Conservation (phyloP, 441 rosid genomes). For the Heliophila coronopifolia region DNA sequence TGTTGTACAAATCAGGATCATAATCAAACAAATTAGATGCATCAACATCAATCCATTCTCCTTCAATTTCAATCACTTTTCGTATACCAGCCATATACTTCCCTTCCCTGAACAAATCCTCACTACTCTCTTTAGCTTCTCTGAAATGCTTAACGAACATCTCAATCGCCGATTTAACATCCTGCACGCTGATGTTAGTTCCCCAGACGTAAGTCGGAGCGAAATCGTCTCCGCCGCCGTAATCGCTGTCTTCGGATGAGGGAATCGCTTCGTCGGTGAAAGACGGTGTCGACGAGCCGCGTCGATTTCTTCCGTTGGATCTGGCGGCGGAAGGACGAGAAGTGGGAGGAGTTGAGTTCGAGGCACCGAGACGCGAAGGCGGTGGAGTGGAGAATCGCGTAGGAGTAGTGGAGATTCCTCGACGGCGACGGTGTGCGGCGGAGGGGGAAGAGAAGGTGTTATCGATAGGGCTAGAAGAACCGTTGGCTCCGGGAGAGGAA, state of each 20-base stretch:
- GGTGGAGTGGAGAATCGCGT: conserved; percentile 36
- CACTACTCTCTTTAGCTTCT: conserved; percentile 38
- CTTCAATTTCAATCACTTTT: conserved; percentile 71
- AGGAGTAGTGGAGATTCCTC: conserved; percentile 24
- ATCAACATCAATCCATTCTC: conserved; percentile 88
- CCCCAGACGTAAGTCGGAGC: conserved; percentile 93
- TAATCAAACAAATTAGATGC: conserved; percentile 75
- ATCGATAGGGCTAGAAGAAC: conserved; percentile 68
- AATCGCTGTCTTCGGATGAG: conserved; percentile 68
- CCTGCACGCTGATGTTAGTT: conserved; percentile 85
- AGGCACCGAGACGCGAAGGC: conserved; percentile 40
- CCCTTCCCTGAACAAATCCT: conserved; percentile 59
- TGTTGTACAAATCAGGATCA: conserved; percentile 70
- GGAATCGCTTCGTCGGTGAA: conserved; percentile 38
- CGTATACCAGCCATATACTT: conserved; percentile 73
- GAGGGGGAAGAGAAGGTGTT: conserved; percentile 66
- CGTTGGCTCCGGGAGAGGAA: conserved; percentile 63
- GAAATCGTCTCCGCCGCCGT: conserved; percentile 52
- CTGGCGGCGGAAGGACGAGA: conserved; percentile 41
- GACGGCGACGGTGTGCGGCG: conserved; percentile 18
- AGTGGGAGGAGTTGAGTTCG: conserved; percentile 41
- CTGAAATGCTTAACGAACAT: conserved; percentile 81
- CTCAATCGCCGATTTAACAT: conserved; percentile 75
- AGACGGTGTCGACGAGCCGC: conserved; percentile 32
- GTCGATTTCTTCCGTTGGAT: conserved; percentile 19